phyloP scores from a whole-genome alignment of 2,329 filamentous ascomycete genomes.

The Simplicillium aogashimaense region DNA sequence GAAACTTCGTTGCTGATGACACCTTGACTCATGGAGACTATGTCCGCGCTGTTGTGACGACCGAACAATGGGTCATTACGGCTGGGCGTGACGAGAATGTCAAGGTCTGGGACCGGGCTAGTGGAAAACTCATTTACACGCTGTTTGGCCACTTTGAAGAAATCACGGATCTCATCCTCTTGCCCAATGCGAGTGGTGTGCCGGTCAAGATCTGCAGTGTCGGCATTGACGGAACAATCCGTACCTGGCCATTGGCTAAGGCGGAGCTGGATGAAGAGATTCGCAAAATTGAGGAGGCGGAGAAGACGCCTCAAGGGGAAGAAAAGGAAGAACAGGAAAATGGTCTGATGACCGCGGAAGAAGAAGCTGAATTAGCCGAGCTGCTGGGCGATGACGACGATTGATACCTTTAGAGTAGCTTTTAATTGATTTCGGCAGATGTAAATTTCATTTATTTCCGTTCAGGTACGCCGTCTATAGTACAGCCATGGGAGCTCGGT shows the following conservation, averaged over 20 bases:
- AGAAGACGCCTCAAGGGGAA: constrained; percentile 41
- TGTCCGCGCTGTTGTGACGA: constrained; percentile 71
- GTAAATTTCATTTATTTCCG: not conserved
- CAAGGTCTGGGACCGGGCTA: constrained; percentile 73
- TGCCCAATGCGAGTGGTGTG: constrained; percentile 28
- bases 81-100: constrained; percentile 87
- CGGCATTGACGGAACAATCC: constrained; percentile 80
- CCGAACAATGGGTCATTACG: constrained; percentile 71
- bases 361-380: constrained; percentile 86
- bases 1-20: constrained; percentile 62
- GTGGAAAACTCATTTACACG: constrained; percentile 62
- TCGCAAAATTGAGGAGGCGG: constrained; percentile 31
- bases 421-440: not conserved
- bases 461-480: not conserved
- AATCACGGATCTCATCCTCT: constrained; percentile 67
- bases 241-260: constrained; percentile 69
- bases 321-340: constrained; percentile 34
- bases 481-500: too few species aligned
- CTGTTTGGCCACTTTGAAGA: constrained; percentile 88
- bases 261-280: constrained; percentile 40
- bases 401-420: not conserved
- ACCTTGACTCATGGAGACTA: constrained; percentile 77
- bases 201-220: constrained; percentile 60
- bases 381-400: constrained; percentile 61
- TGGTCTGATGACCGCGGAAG: constrained; percentile 66